A percentile compares a stretch with the other conserved stretches of the same genome.
Conservation (phyloP, 768 basidiomycete genomes). For the Suillus clintonianus region DNA sequence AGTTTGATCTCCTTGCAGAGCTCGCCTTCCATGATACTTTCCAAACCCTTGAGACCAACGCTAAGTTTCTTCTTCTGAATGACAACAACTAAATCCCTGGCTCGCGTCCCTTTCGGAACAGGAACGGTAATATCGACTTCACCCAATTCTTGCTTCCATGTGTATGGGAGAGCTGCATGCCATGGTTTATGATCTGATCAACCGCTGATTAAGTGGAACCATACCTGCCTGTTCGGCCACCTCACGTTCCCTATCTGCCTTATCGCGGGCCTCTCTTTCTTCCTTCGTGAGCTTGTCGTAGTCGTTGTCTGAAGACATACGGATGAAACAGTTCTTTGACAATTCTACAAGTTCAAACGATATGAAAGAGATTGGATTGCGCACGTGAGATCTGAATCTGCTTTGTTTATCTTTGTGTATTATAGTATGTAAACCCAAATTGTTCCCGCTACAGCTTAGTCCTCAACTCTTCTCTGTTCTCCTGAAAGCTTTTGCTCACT, state of each 20-base stretch:
- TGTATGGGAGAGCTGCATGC: conserved; percentile 77
- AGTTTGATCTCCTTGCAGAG: conserved; percentile 92
- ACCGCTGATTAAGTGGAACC: conserved; percentile 27
- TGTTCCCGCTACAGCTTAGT: conserved; percentile 5
- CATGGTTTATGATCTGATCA: conserved; percentile 18
- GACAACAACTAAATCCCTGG: conserved; percentile 67
- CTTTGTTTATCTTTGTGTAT: conserved; percentile 38
- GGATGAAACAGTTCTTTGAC: conserved; percentile 17
- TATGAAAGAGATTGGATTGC: conserved; percentile 20
- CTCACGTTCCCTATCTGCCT: conserved; percentile 68
- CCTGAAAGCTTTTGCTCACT: conserved; percentile 8
- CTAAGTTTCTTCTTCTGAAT: conserved; percentile 83
- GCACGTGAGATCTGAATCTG: conserved; percentile 25
- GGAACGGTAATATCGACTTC: conserved; percentile 84
- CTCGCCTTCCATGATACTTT: conserved; percentile 85
- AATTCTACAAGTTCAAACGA: conserved; percentile 6
- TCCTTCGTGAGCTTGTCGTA: conserved; percentile 78
- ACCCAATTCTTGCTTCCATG: conserved; percentile 87
- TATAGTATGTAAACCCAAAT: conserved; percentile 19
- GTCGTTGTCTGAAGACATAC: conserved; percentile 44
- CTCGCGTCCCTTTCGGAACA: conserved; percentile 86
- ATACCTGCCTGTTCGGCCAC: conserved; percentile 81
- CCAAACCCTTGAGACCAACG: conserved; percentile 83
- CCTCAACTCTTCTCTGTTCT: conserved; percentile 14
- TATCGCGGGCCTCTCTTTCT: conserved; percentile 75